Conservation (phyloP, 2,329 filamentous ascomycete species). For the Paraconiothyrium brasiliense region DNA sequence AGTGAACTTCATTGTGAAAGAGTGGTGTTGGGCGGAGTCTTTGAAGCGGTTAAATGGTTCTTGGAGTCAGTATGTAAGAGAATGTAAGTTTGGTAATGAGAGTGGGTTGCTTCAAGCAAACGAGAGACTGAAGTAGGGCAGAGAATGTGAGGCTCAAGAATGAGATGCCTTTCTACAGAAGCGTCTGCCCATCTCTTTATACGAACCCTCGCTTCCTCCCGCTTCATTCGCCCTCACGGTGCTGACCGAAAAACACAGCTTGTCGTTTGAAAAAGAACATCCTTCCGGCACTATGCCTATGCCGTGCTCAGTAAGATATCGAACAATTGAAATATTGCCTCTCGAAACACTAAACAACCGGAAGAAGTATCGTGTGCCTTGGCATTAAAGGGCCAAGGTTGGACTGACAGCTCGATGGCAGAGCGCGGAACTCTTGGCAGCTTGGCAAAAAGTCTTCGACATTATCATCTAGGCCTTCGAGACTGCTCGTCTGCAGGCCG, state of each 20-base stretch:
- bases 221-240: background rate
- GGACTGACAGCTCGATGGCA: background rate
- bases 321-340: background rate
- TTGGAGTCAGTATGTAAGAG: constrained; percentile 4
- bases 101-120: constrained; percentile 15
- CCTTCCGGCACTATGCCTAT: constrained; percentile 7
- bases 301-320: background rate
- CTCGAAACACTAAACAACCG: constrained; percentile 6
- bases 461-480: background rate
- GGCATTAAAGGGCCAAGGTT: background rate
- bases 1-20: constrained; percentile 23
- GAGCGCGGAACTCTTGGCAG: background rate
- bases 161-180: background rate
- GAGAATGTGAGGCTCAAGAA: constrained; percentile 12
- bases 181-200: constrained; percentile 1
- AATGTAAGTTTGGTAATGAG: constrained; percentile 1
- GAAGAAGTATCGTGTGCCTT: background rate
- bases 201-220: background rate
- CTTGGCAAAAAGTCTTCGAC: constrained; percentile 4
- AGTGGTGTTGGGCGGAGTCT: constrained; percentile 9
- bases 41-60: background rate
- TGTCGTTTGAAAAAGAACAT: constrained; percentile 2
- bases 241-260: background rate
- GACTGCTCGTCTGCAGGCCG: background rate
- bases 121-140: constrained; percentile 12